phyloP scores from a whole-genome alignment of 83 land plant species.

The Picea abies region DNA sequence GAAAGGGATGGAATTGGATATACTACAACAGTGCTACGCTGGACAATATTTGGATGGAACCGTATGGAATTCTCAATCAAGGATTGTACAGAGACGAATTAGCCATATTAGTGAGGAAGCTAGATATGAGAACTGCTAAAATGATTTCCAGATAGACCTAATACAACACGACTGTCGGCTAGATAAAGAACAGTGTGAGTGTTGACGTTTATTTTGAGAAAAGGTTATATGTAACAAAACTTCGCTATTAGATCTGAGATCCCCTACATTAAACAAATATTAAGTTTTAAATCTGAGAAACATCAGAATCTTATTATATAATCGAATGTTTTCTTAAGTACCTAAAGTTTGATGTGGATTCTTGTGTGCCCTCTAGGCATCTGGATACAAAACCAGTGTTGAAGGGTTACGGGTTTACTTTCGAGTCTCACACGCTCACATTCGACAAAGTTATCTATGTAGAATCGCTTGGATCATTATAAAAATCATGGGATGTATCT shows the following conservation, averaged over 20 bases:
- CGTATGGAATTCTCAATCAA: too few species aligned
- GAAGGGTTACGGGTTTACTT: not conserved
- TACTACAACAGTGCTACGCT: too few species aligned
- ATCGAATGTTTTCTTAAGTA: too few species aligned
- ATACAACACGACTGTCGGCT: not conserved
- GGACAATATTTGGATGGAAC: not conserved
- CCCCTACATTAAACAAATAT: not conserved
- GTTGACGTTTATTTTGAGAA: not conserved
- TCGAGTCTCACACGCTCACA: too few species aligned
- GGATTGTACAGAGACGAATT: too few species aligned
- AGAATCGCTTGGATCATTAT: not conserved
- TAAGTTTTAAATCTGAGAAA: not conserved
- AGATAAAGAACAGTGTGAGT: not conserved
- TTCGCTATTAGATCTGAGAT: not conserved
- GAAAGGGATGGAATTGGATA: not conserved
- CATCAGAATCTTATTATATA: not conserved
- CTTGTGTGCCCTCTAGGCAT: too few species aligned
- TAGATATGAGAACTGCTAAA: not conserved
- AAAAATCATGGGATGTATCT: not conserved
- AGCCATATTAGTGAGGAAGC: too few species aligned
- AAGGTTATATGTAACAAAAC: not conserved
- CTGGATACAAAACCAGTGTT: too few species aligned
- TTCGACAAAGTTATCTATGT: not conserved
- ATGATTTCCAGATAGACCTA: not conserved
- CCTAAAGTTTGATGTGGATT: not conserved